These are phyloP conservation scores for Ceratobasidium sp. DNA, from an alignment of 1,284 basidiomycete species.

Conservation along the genomic window DNA sequence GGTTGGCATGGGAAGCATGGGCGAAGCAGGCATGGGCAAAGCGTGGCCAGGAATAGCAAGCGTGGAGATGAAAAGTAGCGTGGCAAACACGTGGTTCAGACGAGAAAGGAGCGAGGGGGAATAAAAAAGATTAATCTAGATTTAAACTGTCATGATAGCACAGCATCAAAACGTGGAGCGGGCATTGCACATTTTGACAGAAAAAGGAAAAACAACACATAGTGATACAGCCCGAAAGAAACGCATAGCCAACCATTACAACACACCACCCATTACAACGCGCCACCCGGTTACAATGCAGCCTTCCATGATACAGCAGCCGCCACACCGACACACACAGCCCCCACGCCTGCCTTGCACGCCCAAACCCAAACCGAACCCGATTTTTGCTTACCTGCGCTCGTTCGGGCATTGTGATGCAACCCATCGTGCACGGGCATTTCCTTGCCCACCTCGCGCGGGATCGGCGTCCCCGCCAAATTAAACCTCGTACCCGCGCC, in stretches of 20 bases:
- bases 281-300: not conserved
- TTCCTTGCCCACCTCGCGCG: constrained; percentile 46
- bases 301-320: constrained; percentile 32
- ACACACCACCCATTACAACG: no score
- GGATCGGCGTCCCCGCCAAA: constrained; percentile 70
- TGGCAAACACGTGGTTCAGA: constrained; percentile 6
- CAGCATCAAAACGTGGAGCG: not conserved
- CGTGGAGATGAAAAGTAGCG: not conserved
- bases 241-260: not conserved
- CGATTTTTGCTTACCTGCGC: constrained; percentile 28
- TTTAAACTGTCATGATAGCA: not conserved
- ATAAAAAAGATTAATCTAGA: not conserved
- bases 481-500: constrained; percentile 65
- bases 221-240: not conserved
- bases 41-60: not conserved
- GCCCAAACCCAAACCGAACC: constrained; percentile 13
- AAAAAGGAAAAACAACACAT: not conserved
- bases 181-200: not conserved
- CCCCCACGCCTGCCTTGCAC: constrained; percentile 31
- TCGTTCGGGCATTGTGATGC: constrained; percentile 76
- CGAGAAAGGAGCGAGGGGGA: not conserved
- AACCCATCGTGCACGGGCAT: constrained; percentile 84
- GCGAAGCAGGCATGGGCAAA: not conserved
- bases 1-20: not conserved
- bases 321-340: constrained; percentile 35